Conservation (phyloP, 2,329 filamentous ascomycete species). For the Aureobasidium sp. region DNA sequence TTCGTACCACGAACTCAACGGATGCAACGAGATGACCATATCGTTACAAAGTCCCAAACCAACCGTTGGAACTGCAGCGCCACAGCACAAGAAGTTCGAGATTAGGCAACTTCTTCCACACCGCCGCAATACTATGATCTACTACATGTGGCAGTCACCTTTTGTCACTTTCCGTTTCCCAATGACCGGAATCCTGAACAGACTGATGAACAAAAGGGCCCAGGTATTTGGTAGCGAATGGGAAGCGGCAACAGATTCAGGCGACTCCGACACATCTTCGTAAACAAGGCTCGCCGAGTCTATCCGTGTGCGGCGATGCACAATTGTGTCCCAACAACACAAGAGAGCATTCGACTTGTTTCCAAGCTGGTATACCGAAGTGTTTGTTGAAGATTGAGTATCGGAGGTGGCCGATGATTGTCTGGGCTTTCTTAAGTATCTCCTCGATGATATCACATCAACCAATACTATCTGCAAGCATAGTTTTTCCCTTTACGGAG, state of each 20-base stretch:
- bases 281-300: background rate
- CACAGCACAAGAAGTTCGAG: background rate
- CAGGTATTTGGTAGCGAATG: background rate
- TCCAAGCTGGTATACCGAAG: background rate
- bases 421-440: no score
- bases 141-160: background rate
- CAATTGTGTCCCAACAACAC: background rate
- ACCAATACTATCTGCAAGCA: background rate
- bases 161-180: background rate
- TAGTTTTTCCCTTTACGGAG: background rate
- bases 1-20: background rate
- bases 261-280: background rate
- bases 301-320: background rate
- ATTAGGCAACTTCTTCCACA: background rate
- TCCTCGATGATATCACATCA: background rate
- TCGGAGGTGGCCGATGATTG: background rate
- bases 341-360: background rate
- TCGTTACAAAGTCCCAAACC: background rate
- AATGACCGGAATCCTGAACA: background rate
- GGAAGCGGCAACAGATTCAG: background rate
- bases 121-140: background rate
- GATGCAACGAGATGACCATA: background rate
- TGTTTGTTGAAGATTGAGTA: background rate
- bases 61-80: background rate
- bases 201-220: background rate